A percentile compares a stretch with the other conserved stretches of the same genome.
These are phyloP conservation scores for Vinca major DNA, from an alignment of 305 asterid species.

Conservation along the genomic window DNA sequence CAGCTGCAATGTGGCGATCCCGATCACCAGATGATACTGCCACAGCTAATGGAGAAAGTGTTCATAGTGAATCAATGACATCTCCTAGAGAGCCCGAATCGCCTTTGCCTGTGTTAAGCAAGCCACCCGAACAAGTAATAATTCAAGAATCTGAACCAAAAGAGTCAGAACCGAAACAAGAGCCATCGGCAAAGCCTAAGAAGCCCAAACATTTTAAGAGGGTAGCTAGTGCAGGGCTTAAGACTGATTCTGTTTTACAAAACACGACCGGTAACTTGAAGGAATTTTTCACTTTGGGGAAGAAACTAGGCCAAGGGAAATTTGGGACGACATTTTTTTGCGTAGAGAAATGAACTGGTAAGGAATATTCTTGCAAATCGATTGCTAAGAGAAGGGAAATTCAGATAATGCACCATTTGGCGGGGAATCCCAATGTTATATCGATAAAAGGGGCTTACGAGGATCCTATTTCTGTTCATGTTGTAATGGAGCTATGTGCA, in stretches of 20 bases:
- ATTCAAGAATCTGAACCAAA: slow-evolving; percentile 24
- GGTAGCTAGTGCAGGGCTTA: slow-evolving; percentile 59
- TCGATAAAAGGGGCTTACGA: slow-evolving; percentile 75
- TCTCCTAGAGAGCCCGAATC: slow-evolving; percentile 24
- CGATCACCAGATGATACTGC: slow-evolving; percentile 27
- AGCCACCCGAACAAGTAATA: slow-evolving; percentile 43
- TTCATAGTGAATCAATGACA: slow-evolving; percentile 21
- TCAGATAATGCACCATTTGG: slow-evolving; percentile 73
- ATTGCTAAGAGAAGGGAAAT: slow-evolving; percentile 78
- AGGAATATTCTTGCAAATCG: slow-evolving; percentile 62
- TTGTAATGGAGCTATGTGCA: slow-evolving; percentile 69
- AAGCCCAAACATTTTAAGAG: slow-evolving; percentile 35
- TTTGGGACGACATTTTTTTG: slow-evolving; percentile 72
- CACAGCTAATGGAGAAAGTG: slow-evolving; percentile 22
- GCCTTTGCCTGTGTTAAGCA: slow-evolving; percentile 30
- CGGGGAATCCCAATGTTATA: slow-evolving; percentile 57
- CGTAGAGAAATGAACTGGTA: slow-evolving; percentile 45
- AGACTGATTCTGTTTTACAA: slow-evolving; percentile 54
- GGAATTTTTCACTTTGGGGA: slow-evolving; percentile 49
- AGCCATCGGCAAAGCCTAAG: slow-evolving; percentile 24
- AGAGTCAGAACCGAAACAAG: slow-evolving; percentile 18
- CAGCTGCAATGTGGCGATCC: slow-evolving; percentile 46
- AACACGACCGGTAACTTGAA: slow-evolving; percentile 60
- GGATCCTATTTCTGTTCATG: slow-evolving; percentile 71
- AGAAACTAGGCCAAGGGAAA: slow-evolving; percentile 72